A percentile compares a stretch with the other conserved stretches of the same genome.
These are phyloP conservation scores for Silene uniflora DNA, from an alignment of 148 eudicot species.

Conservation along the genomic window DNA sequence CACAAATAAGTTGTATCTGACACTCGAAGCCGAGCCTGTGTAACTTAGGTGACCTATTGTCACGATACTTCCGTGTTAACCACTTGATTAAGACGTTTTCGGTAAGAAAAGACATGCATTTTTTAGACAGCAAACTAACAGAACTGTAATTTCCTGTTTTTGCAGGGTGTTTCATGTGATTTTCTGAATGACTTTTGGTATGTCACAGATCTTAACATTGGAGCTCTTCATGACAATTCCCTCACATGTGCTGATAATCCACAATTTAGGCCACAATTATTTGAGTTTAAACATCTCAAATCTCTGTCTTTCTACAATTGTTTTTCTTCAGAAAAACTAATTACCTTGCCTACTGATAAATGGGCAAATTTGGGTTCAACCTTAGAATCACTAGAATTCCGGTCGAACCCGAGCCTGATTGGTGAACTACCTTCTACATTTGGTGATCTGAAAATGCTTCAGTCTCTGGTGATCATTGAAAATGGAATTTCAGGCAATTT, in stretches of 20 bases:
- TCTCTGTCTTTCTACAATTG: constrained; percentile 73
- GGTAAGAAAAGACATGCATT: no score
- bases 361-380: constrained; percentile 50
- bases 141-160: constrained; percentile 13
- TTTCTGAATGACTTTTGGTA: constrained; percentile 75
- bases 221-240: constrained; percentile 86
- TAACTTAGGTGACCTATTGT: no score
- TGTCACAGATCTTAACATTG: constrained; percentile 65
- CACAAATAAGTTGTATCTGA: no score
- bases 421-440: constrained; percentile 55
- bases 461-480: constrained; percentile 62
- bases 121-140: constrained; percentile 2
- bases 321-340: constrained; percentile 38
- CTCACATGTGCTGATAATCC: constrained; percentile 48
- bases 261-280: constrained; percentile 53
- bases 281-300: constrained; percentile 55
- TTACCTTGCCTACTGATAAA: constrained; percentile 40
- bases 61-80: no score
- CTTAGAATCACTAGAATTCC: constrained; percentile 67
- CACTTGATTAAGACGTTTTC: no score
- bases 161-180: constrained; percentile 97
- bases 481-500: constrained; percentile 62
- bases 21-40: no score
- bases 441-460: constrained; percentile 50
- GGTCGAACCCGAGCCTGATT: constrained; percentile 64